Base-by-base conservation (phyloP, 305 asterid genomes). In the Salvia sclarea region DNA sequence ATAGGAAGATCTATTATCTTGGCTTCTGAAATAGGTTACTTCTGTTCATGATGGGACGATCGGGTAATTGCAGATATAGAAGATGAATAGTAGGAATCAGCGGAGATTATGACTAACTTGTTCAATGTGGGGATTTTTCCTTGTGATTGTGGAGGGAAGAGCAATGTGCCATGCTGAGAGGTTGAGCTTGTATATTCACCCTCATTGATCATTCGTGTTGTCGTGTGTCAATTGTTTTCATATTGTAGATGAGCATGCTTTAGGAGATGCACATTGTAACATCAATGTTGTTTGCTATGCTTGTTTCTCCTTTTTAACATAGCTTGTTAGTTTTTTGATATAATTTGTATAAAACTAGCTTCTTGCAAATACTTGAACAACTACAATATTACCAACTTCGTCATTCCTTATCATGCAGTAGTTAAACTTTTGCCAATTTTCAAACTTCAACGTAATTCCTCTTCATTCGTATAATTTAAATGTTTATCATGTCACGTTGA, bases 21-120 rank as follows among this genome's bases (percentile, higher is more conserved):
- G 56, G 53, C 37, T 18, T 59, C 13, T 13, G n/a, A 41, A 10
- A 17, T 5, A 54, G 2, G 10, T 40, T 53, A n/a, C n/a, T n/a
- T n/a, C n/a, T n/a, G n/a, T n/a, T 49, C 48, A 1, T 56, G 48
- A 25, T 47, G 24, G 41, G 35, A 71, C 67, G 50, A 59, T 47
- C n/a, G n/a, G n/a, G 12, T 7, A 40, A 47, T 68, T 70, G 78
- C 81, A 72, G 69, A 33, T 79, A 67, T 63, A 66, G 74, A 64
- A 68, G 38, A 45, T 18, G 59, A 58, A 44, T n/a, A 64, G 60
- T 37, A 20, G 67, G 65, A 69, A 68, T 43, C 71, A 4, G 50
- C 8, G 16, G 41, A 55, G 74, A 31, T 52, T 49, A 47, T 35
- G 35, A 59, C 30, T 1, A n/a, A 30, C 76, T 48, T 38, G 77